Conservation (phyloP, 208 protist genomes). For the Acanthamoeba sp. region DNA sequence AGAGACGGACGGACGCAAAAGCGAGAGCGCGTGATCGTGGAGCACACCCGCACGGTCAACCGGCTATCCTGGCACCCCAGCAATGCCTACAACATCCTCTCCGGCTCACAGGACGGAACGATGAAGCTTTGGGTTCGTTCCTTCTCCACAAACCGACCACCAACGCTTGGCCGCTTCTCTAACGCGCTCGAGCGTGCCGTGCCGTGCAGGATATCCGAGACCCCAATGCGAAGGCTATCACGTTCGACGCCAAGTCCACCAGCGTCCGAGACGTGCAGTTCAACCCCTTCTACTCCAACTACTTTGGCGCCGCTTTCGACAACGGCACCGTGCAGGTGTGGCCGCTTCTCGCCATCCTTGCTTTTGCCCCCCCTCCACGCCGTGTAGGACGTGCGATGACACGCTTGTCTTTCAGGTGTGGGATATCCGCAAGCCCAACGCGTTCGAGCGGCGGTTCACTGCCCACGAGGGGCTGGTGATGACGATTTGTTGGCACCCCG, state of each 20-base stretch:
- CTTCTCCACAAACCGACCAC: neutral
- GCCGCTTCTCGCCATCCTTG: neutral
- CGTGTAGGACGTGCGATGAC: neutral
- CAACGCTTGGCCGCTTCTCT: neutral
- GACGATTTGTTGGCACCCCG: slow-evolving; percentile 87
- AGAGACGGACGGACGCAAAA: slow-evolving; percentile 79
- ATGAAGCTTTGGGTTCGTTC: slow-evolving; percentile 79
- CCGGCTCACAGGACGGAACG: slow-evolving; percentile 86
- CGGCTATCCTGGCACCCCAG: slow-evolving; percentile 85
- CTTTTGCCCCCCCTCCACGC: neutral
- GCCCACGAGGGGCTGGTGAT: slow-evolving; percentile 87
- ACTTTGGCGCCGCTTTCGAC: slow-evolving; percentile 89
- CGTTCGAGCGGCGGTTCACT: slow-evolving; percentile 70
- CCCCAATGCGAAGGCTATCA: slow-evolving; percentile 78
- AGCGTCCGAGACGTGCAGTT: slow-evolving; percentile 88
- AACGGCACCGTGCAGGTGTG: slow-evolving; percentile 85
- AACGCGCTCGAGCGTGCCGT: neutral
- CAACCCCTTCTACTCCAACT: slow-evolving; percentile 78
- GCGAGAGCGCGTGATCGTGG: slow-evolving; percentile 82
- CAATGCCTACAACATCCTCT: slow-evolving; percentile 80
- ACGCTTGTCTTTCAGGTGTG: slow-evolving; percentile 73
- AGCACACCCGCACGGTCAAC: slow-evolving; percentile 87
- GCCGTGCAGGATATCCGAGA: slow-evolving; percentile 82
- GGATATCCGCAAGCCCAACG: slow-evolving; percentile 83
- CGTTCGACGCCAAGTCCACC: slow-evolving; percentile 85